Evolutionary conservation across 225 moss, liverwort and hornwort genomes (phyloP), one percentile per base, ranked within the genome.

Genomic region (Physcomitrium patens): DNA sequence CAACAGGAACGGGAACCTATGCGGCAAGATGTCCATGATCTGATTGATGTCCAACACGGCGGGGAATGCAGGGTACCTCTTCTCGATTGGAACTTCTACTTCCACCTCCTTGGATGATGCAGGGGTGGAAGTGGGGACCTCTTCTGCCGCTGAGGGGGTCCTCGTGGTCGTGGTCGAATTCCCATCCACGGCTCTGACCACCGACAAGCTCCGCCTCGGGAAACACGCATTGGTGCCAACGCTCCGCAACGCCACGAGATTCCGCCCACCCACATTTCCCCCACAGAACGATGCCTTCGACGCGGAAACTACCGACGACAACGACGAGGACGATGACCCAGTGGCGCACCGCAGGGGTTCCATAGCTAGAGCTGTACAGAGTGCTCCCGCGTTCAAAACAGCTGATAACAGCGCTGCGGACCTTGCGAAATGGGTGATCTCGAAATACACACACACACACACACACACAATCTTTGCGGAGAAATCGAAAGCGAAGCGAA

Each of bases 1-100:
- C 65, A 99, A 61, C 78, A 99, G 78, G 55, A 99, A 95, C 24
- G 99, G 99, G 48, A 95, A 99, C 78, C 97, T 85, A 78, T 73
- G 85, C 27, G 63, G 77, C 12, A 86, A 71, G 23, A 99, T 95
- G 12, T 92, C 70, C 69, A 93, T 89, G 11, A 99, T 99, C 80
- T 91, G 78, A 78, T 95, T 95, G 60, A 99, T 95, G 23, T 99
- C 95, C 58, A 99, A 86, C 58, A 84, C 87, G 24, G 93, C n/a
- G 7, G 99, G 99, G 56, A 89, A 99, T 69, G 99, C 91, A 51
- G 95, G 89, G 42, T 85, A 95, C 66, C 96, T 78, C 84, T 91
- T 93, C 90, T 97, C 97, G 44, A 97, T 97, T 51, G 97, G 97
- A 61, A 93, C 58, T 63, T 67, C 89, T 7, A 3, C 31, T 37